phyloP scores from a whole-genome alignment of 805 yeast species.

The Isabelozyma heimii region DNA sequence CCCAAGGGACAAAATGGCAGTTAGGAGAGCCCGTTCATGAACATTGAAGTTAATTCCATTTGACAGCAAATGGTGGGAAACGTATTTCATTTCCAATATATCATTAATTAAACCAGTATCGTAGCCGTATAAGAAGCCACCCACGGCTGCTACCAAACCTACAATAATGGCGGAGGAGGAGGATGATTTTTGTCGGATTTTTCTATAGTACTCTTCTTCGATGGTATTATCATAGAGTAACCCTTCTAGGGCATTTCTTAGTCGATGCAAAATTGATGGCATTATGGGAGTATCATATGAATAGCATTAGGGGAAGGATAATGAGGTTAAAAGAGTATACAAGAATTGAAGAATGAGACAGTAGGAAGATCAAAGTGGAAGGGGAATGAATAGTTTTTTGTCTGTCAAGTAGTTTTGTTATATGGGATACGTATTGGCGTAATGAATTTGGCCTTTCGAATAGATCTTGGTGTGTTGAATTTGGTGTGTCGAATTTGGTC shows the following conservation, averaged over 20 bases:
- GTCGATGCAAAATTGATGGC: neutral
- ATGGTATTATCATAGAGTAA: slow-evolving; percentile 33
- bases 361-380: neutral
- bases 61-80: slow-evolving; percentile 52
- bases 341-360: neutral
- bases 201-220: slow-evolving; percentile 34
- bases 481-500: too few species aligned
- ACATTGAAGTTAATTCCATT: slow-evolving; percentile 50
- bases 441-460: too few species aligned
- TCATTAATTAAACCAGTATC: slow-evolving; percentile 88
- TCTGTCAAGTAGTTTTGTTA: too few species aligned
- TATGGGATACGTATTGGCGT: too few species aligned
- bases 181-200: slow-evolving; percentile 46
- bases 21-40: slow-evolving; percentile 65
- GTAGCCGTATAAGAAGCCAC: slow-evolving; percentile 86
- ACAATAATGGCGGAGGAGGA: slow-evolving; percentile 66
- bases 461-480: too few species aligned
- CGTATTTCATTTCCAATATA: slow-evolving; percentile 71
- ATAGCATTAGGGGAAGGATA: neutral
- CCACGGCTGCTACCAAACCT: slow-evolving; percentile 83
- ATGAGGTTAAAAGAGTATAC: neutral
- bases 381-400: neutral
- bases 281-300: neutral
- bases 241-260: slow-evolving; percentile 14
- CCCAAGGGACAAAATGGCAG: slow-evolving; percentile 79